Base-by-base conservation (phyloP, 805 yeast species). In the Hanseniaspora nectarophila region DNA sequence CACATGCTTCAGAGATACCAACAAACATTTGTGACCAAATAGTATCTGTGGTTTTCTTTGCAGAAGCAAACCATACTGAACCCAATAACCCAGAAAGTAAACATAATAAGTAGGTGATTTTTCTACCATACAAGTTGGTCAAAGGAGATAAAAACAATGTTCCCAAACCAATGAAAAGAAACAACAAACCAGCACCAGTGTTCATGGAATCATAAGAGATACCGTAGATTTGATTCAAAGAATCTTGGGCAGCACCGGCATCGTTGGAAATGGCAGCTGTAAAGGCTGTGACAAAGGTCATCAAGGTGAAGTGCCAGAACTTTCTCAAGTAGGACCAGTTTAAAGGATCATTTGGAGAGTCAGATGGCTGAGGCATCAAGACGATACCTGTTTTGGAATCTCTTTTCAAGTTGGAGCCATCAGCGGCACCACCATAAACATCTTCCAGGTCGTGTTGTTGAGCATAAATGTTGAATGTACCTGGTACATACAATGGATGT, bases 1-100 rank as follows among this genome's bases (percentile, higher is more conserved):
- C 85, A 62, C 87, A 80, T 4, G 85, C 78, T 64, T 85, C 95
- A 40, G 82, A 73, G 21, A 82, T 80, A n/a, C 92, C 92, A 18
- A 82, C 85, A 64, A 84, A 82, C 45, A 83, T 64, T 65, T 83
- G 90, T 0, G 86, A 80, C 86, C 86, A 81, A 39, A 83, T 75
- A 0, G 86, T 76, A 61, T 82, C 90, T 9, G 73, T 56, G 0
- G 83, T 76, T 5, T 59, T 63, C 40, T 67, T 74, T 21, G 81
- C 68, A 34, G 68, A 66, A 2, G 81, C 87, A 63, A 80, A 84
- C 90, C 92, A 83, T 5, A 78, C 66, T 31, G 82, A 77, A 16
- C 90, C 90, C 26, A 75, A 61, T 28, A 81, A 62, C 2, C 89
- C 88, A 39, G 78, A 61, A 2, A 73, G 54, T 24, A 78, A 72